Evolutionary conservation across 2,329 filamentous ascomycete genomes (phyloP).

Genomic region (Verticillium nonalfalfae): DNA sequence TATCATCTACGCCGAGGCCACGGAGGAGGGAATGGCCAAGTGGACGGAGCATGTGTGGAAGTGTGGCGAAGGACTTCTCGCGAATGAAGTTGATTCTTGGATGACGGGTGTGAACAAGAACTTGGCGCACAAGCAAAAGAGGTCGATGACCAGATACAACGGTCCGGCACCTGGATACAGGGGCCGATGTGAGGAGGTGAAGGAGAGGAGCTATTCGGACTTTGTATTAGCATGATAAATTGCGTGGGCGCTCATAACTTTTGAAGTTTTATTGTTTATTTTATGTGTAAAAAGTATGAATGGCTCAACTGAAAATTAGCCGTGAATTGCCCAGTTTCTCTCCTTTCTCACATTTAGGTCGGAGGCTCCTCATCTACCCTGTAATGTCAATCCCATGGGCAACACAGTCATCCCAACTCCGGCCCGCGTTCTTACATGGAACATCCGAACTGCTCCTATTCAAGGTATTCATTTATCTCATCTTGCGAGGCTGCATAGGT

Average conservation of each 20-base stretch:
- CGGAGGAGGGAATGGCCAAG: constrained; percentile 24
- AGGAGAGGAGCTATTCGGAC: constrained; percentile 16
- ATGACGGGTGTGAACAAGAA: constrained; percentile 51
- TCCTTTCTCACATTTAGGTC: too few relatives aligned
- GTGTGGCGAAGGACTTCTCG: constrained; percentile 34
- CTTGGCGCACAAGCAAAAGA: constrained; percentile 34
- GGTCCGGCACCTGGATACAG: constrained; percentile 37
- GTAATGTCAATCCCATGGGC: too few relatives aligned
- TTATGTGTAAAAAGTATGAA: too few relatives aligned
- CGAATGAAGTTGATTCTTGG: constrained; percentile 44
- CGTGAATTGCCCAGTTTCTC: too few relatives aligned
- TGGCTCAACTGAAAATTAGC: too few relatives aligned
- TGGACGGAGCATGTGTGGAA: constrained; percentile 44
- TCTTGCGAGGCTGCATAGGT: too few relatives aligned
- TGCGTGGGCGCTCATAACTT: background rate
- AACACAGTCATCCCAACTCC: too few relatives aligned
- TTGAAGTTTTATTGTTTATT: too few relatives aligned
- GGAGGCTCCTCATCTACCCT: too few relatives aligned
- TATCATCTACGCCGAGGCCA: constrained; percentile 30
- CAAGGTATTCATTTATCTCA: too few relatives aligned
- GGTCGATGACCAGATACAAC: constrained; percentile 38
- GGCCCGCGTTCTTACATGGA: too few relatives aligned
- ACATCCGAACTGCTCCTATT: too few relatives aligned
- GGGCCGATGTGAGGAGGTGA: constrained; percentile 25
- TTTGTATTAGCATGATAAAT: constrained; percentile 7